Evolutionary conservation across 2,329 filamentous ascomycete species (phyloP).

Genomic region (Hansfordia pulvinata): DNA sequence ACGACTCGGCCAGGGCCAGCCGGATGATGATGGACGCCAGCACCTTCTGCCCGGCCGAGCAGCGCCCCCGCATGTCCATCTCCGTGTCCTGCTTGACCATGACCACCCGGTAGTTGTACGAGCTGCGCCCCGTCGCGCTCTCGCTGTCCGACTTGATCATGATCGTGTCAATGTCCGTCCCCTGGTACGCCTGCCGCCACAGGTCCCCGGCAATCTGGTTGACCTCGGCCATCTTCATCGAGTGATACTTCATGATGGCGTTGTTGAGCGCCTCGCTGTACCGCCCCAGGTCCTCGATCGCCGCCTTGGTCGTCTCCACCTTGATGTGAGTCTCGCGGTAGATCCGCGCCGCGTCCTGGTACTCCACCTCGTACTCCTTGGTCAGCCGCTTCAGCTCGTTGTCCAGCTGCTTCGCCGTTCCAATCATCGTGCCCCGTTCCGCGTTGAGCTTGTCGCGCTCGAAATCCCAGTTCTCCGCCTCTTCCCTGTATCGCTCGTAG

Average conservation of each 20-base stretch:
- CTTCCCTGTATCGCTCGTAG: conserved; percentile 56
- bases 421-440: conserved; percentile 61
- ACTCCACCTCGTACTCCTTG: conserved; percentile 72
- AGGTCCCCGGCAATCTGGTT: conserved; percentile 89
- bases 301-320: conserved; percentile 83
- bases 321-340: conserved; percentile 84
- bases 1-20: conserved; percentile 88
- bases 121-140: conserved; percentile 55
- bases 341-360: conserved; percentile 65
- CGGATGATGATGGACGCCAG: conserved; percentile 96
- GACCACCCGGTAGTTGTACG: conserved; percentile 93
- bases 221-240: conserved; percentile 95
- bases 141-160: conserved; percentile 89
- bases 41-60: conserved; percentile 92
- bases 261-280: conserved; percentile 80
- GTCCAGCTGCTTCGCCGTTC: conserved; percentile 73
- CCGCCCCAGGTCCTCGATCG: conserved; percentile 76
- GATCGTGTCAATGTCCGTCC: conserved; percentile 94
- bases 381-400: conserved; percentile 61
- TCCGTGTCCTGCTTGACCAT: conserved; percentile 97
- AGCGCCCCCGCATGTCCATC: conserved; percentile 98
- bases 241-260: conserved; percentile 94
- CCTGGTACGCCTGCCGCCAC: conserved; percentile 95
- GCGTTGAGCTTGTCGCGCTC: conserved; percentile 57
- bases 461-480: conserved; percentile 55